Base-by-base conservation (phyloP, 2,329 filamentous ascomycete species). In the Curvularia hawaiiensis region DNA sequence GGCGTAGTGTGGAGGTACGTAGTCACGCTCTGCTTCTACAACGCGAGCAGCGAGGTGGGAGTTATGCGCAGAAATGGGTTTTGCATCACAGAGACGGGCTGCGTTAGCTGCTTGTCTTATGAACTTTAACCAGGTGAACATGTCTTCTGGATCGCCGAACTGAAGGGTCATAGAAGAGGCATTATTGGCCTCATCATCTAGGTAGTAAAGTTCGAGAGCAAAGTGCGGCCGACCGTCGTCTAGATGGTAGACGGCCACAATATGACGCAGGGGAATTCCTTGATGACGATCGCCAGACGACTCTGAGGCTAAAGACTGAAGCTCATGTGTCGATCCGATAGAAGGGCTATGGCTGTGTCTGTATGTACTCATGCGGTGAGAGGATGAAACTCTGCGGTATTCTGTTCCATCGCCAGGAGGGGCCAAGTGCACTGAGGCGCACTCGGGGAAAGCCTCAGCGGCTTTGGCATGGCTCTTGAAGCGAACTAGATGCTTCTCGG, bases 401-500 rank as follows among this genome's bases (percentile, higher is more conserved):
- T 74, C 60, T 63, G 64, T 35, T 30, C 31, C 40, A 54, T 44
- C 56, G 31, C 22, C 43, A n/a, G 41, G 22, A n/a, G 41, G 22
- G 14, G 28, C 16, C n/a, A 31, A 39, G 10, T 45, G 26, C 22
- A 47, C 8, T 39, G 45, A 12, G 16, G 55, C 67, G 41, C 64
- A 79, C 57, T 64, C 62, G 45, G 83, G 81, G 64, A 90, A 90
- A 39, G 81, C 78, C 56, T 90, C 88, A 28, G 83, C 80, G 12
- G 88, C 88, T 71, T 88, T 88, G 44, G 80, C 77, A 64, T 89
- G 86, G 66, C 79, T 88, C 73, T 90, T 89, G 78, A 88, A 90
- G 12, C 88, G 83, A 53, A 90, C 77, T 54, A 91, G 76, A 72
- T 90, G 86, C 6, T 83, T 84, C 62, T 90, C 88, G 7, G 88